Percentiles rank a stretch among this genome's conserved stretches.
These are phyloP conservation scores for Leccinum glutinopallens DNA, from an alignment of 1,284 basidiomycete genomes.

Conservation along the genomic window DNA sequence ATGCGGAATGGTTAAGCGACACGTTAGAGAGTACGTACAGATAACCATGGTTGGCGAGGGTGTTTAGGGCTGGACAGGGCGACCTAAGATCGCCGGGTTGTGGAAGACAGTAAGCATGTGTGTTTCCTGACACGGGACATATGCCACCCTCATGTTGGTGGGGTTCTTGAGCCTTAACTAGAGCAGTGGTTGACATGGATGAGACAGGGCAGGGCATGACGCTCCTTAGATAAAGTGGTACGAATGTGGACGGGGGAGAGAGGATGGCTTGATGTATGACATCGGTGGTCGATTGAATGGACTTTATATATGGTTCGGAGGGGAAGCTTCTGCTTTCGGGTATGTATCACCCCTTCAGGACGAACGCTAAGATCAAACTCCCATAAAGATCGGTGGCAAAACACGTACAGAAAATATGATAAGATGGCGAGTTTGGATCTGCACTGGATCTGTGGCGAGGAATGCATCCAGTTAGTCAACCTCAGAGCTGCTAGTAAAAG, in stretches of 20 bases:
- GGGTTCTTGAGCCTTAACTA: conserved; percentile 14
- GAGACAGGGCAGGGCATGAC: conserved; percentile 26
- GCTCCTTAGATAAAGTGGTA: neutral
- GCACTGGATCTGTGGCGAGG: neutral
- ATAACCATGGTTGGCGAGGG: conserved; percentile 51
- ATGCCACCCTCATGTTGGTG: conserved; percentile 25
- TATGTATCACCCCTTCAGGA: conserved; percentile 4
- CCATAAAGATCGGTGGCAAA: neutral
- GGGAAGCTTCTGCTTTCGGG: conserved; percentile 6
- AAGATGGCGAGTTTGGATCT: conserved; percentile 2
- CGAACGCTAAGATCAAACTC: neutral
- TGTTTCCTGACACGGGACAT: conserved; percentile 33
- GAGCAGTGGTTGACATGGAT: conserved; percentile 16
- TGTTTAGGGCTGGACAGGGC: conserved; percentile 53
- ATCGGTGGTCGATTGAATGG: neutral
- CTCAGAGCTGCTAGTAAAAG: neutral
- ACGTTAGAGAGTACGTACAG: conserved; percentile 32
- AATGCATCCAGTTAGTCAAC: neutral
- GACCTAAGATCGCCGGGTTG: conserved; percentile 39
- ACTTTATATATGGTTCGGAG: conserved; percentile 23
- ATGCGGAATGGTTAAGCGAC: neutral
- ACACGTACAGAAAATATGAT: conserved; percentile 18
- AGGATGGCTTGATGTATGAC: neutral
- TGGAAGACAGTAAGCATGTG: conserved; percentile 32
- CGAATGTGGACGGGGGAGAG: neutral